Evolutionary conservation across 2,329 filamentous ascomycete species (phyloP).

Genomic region (Claviceps sp.): DNA sequence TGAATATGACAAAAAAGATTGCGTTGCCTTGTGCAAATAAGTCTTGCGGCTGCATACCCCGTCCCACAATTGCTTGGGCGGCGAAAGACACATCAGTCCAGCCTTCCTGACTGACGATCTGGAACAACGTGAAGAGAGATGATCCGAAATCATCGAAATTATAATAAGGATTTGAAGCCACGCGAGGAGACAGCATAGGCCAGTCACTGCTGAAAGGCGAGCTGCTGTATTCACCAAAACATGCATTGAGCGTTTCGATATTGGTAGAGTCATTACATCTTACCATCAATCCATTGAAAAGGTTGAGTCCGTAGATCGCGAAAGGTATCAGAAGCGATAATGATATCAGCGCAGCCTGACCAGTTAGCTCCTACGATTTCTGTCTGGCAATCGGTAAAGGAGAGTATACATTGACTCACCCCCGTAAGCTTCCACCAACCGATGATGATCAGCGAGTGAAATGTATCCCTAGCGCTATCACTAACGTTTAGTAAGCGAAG

Average conservation of each 20-base stretch:
- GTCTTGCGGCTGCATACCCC: conserved; percentile 56
- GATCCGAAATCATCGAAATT: conserved; percentile 93
- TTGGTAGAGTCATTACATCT: conserved; percentile 55
- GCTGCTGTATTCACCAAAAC: conserved; percentile 70
- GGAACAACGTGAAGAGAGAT: conserved; percentile 90
- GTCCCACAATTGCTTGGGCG: conserved; percentile 68
- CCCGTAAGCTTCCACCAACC: conserved; percentile 91
- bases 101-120: conserved; percentile 96
- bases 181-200: conserved; percentile 70
- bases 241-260: conserved; percentile 52
- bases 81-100: conserved; percentile 90
- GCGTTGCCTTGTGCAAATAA: conserved; percentile 70
- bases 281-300: conserved; percentile 75
- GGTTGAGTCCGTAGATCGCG: conserved; percentile 85
- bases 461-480: conserved; percentile 88
- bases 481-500: conserved; percentile 87
- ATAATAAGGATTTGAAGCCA: conserved; percentile 70
- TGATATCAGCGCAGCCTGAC: conserved; percentile 73
- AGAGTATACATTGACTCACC: conserved; percentile 28
- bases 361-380: conserved; percentile 2
- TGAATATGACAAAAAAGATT: conserved; percentile 91
- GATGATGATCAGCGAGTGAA: conserved; percentile 89
- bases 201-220: conserved; percentile 61
- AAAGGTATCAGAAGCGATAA: conserved; percentile 90
- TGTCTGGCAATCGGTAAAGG: not conserved